A percentile compares a stretch with the other conserved stretches of the same genome.
phyloP scores from a whole-genome alignment of 306 rosid genomes.

The Alnus glutinosa region DNA sequence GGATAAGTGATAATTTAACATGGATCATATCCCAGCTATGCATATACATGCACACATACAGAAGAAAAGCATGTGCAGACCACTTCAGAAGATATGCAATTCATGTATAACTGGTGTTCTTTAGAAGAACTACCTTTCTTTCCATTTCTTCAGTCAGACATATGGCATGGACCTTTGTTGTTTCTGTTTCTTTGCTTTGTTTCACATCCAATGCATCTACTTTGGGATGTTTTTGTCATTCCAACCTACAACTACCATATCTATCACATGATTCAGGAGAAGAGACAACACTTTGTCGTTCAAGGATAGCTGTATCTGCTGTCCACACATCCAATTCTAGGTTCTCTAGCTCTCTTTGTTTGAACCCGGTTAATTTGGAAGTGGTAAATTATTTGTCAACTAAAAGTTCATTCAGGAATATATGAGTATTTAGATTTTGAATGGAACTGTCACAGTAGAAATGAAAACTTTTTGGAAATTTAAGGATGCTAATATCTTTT shows the following conservation, averaged over 20 bases:
- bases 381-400: background rate
- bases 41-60: background rate
- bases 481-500: background rate
- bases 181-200: too few species aligned
- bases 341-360: background rate
- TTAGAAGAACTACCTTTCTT: too few species aligned
- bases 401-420: background rate
- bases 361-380: background rate
- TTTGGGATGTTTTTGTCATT: background rate
- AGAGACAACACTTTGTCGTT: background rate
- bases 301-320: background rate
- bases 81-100: background rate
- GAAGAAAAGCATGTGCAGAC: background rate
- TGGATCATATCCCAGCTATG: background rate
- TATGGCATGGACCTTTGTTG: too few species aligned
- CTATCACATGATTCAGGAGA: too few species aligned
- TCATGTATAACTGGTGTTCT: background rate
- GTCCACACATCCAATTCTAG: background rate
- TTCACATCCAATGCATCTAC: background rate
- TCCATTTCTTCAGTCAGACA: too few species aligned
- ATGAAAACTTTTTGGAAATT: background rate
- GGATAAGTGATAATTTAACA: too few species aligned
- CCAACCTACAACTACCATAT: background rate
- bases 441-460: background rate
- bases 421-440: background rate